Conservation (phyloP, 1,139 yeast genomes). For the Starmera stellimalicola region DNA sequence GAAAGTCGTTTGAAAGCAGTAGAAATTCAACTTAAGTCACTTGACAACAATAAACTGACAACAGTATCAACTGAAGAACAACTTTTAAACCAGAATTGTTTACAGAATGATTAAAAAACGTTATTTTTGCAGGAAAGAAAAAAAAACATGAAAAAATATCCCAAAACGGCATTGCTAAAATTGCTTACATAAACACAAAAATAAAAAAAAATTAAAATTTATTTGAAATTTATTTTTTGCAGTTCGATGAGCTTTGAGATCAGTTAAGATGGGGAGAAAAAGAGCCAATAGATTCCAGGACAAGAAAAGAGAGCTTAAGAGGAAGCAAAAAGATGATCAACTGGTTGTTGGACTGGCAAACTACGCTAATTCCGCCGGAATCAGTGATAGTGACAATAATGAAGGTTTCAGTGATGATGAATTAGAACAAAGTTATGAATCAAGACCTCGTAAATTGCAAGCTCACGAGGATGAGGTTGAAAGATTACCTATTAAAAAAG, state of each 20-base stretch:
- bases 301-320: slow-evolving; percentile 33
- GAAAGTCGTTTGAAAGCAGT: background rate
- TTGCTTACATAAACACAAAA: background rate
- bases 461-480: slow-evolving; percentile 43
- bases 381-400: slow-evolving; percentile 15
- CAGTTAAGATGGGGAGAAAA: slow-evolving; percentile 35
- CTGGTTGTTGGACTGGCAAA: slow-evolving; percentile 34
- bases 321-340: slow-evolving; percentile 40
- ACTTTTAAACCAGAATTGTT: background rate
- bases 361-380: slow-evolving; percentile 24
- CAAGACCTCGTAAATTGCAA: slow-evolving; percentile 39
- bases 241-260: slow-evolving; percentile 1
- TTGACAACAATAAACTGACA: background rate
- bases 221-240: background rate
- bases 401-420: slow-evolving; percentile 28
- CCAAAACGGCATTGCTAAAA: background rate
- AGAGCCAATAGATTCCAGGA: slow-evolving; percentile 33
- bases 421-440: slow-evolving; percentile 63
- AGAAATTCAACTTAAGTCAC: background rate
- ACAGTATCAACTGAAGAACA: background rate
- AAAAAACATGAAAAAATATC: slow-evolving; percentile 3
- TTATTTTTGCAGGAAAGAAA: background rate
- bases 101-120: background rate
- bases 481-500: slow-evolving; percentile 71
- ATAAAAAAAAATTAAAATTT: background rate